Evolutionary conservation across 2,329 filamentous ascomycete species (phyloP), one percentile per base, ranked within the genome.

Genomic region (Beauveria australis): DNA sequence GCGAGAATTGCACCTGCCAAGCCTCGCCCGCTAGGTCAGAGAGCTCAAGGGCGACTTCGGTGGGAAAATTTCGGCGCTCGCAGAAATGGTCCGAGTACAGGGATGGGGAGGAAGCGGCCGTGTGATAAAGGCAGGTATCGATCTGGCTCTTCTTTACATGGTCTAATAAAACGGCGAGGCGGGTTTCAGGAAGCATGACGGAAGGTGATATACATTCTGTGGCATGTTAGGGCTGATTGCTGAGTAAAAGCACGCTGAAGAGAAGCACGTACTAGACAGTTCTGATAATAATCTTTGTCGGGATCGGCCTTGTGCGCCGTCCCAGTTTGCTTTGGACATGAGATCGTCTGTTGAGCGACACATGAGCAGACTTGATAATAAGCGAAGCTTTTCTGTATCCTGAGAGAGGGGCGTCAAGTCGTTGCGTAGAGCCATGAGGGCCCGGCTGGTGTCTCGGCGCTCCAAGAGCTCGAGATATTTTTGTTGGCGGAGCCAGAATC

Each of bases 391-490:
- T 46, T 81, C 78, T 1, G 86, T 87, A 67, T 96, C 90, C 66
- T 89, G 88, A 67, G 90, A 88, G 47, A 97, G 76, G 0, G 94
- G 92, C 0, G 92, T 94, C 59, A 99, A 77, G 76, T 99, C 93
- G 64, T 85, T 86, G 22, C 94, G 86, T 51, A 99, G 81, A n/a
- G 97, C 91, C 68, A 81, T 81, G 61, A 99, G 79, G 8, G 93
- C 94, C 56, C 82, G 81, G 16, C 81, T 81, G 9, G 90, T 83
- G 67, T 97, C 87, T 66, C 86, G 80, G 67, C 81, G 79, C 72
- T 97, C 92, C 48, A 99, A 77, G 9, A 96, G 78, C 75, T 99
- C 94, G 33, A 99, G 79, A 68, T 93, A 99, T 73, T 97, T 97
- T 72, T 99, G 94, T 71, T 96, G 89, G 64, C 93, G 84, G 68